A percentile compares a stretch with the other conserved stretches of the same genome.
Evolutionary conservation across 2,329 filamentous ascomycete species (phyloP).

Genomic region (Arthrobotrys musiformis): DNA sequence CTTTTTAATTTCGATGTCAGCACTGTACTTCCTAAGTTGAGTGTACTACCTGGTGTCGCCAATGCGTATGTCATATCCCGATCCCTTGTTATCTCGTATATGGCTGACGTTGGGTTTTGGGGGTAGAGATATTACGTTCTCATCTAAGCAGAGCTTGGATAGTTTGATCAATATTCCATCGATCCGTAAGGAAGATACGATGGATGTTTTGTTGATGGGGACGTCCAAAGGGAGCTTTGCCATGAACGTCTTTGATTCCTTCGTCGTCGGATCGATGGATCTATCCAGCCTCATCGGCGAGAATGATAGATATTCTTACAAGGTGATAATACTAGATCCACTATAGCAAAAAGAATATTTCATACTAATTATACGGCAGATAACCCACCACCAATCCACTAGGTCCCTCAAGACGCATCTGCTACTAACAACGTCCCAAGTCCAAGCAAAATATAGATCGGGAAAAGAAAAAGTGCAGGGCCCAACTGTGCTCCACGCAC

Average conservation of each 20-base stretch:
- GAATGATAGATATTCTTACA: conserved; percentile 47
- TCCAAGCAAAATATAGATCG: conserved; percentile 61
- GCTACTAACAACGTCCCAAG: conserved; percentile 56
- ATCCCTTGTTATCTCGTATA: background rate
- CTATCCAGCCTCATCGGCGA: conserved; percentile 58
- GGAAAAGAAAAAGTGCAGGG: conserved; percentile 23
- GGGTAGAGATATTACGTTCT: conserved; percentile 59
- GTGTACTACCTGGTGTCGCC: conserved; percentile 57
- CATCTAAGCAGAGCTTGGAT: conserved; percentile 59
- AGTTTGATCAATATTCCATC: conserved; percentile 59
- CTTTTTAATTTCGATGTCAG: conserved; percentile 56
- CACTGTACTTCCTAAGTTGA: conserved; percentile 59
- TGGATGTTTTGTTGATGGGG: conserved; percentile 59
- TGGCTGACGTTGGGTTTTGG: background rate
- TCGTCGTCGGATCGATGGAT: conserved; percentile 59
- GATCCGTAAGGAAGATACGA: conserved; percentile 58
- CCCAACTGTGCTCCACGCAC: conserved; percentile 70
- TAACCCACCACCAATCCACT: conserved; percentile 58
- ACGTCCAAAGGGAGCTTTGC: conserved; percentile 58
- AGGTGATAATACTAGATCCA: background rate
- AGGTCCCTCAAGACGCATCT: conserved; percentile 58
- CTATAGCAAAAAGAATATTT: background rate
- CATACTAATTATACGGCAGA: conserved; percentile 35
- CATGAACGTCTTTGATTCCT: conserved; percentile 60
- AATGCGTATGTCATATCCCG: conserved; percentile 45